A percentile compares a stretch with the other conserved stretches of the same genome.
Conservation (phyloP, 345 rosid genomes). For the Litchi chinensis region DNA sequence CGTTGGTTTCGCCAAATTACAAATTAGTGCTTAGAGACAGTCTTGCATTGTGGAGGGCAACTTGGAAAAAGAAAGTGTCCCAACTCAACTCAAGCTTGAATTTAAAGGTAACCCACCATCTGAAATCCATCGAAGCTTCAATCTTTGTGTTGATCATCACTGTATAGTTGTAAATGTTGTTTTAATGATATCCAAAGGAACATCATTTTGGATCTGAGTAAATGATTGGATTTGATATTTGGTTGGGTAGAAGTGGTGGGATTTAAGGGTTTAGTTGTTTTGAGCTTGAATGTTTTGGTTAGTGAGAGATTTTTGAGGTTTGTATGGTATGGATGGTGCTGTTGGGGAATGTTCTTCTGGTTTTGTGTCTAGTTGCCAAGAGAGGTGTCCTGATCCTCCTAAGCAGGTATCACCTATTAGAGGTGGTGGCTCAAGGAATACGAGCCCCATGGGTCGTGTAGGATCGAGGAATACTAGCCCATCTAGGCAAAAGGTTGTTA, state of each 20-base stretch:
- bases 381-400: no score
- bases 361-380: constrained; percentile 32
- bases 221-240: neutral
- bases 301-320: constrained; percentile 22
- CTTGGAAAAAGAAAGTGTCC: no score
- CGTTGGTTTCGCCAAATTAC: no score
- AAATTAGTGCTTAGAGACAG: no score
- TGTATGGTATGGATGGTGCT: constrained; percentile 47
- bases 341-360: constrained; percentile 49
- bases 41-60: neutral
- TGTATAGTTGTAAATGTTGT: neutral
- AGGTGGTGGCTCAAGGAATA: constrained; percentile 62
- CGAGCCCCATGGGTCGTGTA: constrained; percentile 71
- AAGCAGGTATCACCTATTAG: constrained; percentile 22
- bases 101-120: constrained; percentile 32
- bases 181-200: neutral
- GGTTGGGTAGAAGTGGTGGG: constrained; percentile 17
- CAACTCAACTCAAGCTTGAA: constrained; percentile 11
- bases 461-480: constrained; percentile 91
- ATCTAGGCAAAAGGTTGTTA: constrained; percentile 75
- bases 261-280: constrained; percentile 27
- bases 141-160: constrained; percentile 10
- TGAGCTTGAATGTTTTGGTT: constrained; percentile 21
- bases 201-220: constrained; percentile 36
- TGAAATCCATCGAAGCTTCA: constrained; percentile 23